phyloP scores from a whole-genome alignment of 2,329 filamentous ascomycete species.

The Aspergillus eucalypticola region DNA sequence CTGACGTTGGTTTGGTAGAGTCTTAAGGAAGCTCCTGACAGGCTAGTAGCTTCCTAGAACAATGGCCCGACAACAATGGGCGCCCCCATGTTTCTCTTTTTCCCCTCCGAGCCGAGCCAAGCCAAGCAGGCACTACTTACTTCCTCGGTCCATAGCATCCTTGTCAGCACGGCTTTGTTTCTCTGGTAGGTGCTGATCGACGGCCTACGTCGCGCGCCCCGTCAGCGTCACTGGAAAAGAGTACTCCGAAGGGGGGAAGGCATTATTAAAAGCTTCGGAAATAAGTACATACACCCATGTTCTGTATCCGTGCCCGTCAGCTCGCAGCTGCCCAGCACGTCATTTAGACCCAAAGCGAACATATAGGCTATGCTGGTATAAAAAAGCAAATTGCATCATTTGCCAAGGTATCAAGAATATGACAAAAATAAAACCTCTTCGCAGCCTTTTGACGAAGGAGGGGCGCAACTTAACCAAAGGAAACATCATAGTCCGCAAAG shows the following conservation, averaged over 20 bases:
- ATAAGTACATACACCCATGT: conserved; percentile 7
- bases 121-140: neutral
- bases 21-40: neutral
- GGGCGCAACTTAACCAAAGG: conserved; percentile 5
- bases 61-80: neutral
- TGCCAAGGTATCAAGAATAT: conserved; percentile 21
- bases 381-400: conserved; percentile 7
- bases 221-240: neutral
- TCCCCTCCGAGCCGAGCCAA: neutral
- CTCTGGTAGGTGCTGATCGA: neutral
- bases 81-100: neutral
- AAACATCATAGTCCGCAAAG: conserved; percentile 3
- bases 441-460: conserved; percentile 18
- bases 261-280: conserved; percentile 4
- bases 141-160: neutral
- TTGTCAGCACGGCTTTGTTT: neutral
- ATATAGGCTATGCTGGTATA: conserved; percentile 1
- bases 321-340: neutral
- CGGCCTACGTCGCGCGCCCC: neutral
- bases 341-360: neutral
- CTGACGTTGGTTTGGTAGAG: conserved; percentile 11
- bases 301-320: neutral
- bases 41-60: neutral
- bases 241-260: neutral
- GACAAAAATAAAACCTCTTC: conserved; percentile 20